Conservation (phyloP, 202 grass and related monocot species). For the Musa balbisiana region DNA sequence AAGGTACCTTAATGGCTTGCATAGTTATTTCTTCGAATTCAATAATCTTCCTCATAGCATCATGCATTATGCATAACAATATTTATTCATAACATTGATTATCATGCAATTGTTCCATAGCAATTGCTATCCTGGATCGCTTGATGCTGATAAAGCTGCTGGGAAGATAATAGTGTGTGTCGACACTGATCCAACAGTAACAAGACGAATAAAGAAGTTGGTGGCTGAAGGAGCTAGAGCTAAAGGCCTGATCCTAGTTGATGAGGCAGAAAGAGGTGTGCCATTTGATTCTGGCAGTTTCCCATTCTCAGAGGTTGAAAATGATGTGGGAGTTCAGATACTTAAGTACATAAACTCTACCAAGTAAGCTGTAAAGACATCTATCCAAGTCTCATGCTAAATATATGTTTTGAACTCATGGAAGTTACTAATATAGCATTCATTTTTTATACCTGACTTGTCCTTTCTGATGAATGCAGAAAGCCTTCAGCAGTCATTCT, state of each 20-base stretch:
- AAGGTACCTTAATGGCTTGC: slow-evolving; percentile 35
- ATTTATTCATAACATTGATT: not conserved
- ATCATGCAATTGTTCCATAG: slow-evolving; percentile 18
- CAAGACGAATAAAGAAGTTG: slow-evolving; percentile 66
- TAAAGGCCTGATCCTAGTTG: slow-evolving; percentile 58
- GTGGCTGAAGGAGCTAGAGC: slow-evolving; percentile 52
- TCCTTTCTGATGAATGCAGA: slow-evolving; percentile 24
- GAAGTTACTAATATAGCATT: too few species aligned
- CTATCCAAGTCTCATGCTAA: not conserved
- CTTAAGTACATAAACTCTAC: slow-evolving; percentile 75
- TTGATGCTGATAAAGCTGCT: slow-evolving; percentile 55
- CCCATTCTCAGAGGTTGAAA: slow-evolving; percentile 62
- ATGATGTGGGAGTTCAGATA: slow-evolving; percentile 62
- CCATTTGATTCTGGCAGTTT: slow-evolving; percentile 74
- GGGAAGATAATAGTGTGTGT: slow-evolving; percentile 89
- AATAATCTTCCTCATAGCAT: not conserved
- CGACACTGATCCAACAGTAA: slow-evolving; percentile 46
- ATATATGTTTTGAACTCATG: not conserved
- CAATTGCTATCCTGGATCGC: slow-evolving; percentile 85
- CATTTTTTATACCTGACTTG: not conserved
- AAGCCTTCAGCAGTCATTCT: slow-evolving; percentile 72
- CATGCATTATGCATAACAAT: not conserved
- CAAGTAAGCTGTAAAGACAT: slow-evolving; percentile 36
- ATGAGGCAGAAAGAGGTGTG: slow-evolving; percentile 45
- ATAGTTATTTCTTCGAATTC: not conserved